Evolutionary conservation across 306 rosid species (phyloP).

Genomic region (Lathyrus oleraceus): DNA sequence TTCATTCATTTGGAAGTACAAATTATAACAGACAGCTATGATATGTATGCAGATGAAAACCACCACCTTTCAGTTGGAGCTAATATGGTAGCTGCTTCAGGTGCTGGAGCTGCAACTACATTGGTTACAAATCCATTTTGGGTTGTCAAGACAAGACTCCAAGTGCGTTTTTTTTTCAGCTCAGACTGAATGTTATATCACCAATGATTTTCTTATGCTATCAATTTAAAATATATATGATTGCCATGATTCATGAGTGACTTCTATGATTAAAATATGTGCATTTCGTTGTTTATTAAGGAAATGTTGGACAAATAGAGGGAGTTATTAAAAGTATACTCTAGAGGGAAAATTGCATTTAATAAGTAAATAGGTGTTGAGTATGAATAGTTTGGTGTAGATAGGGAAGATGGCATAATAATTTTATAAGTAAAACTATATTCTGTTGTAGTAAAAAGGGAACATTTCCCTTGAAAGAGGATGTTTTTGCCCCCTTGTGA

Average conservation of each 20-base stretch:
- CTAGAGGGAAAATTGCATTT: neutral
- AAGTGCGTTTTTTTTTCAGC: conserved; percentile 52
- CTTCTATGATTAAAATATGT: neutral
- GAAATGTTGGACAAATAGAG: neutral
- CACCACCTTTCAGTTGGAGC: conserved; percentile 80
- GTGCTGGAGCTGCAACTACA: conserved; percentile 88
- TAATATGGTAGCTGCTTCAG: conserved; percentile 80
- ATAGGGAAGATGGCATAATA: neutral
- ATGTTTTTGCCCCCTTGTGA: neutral
- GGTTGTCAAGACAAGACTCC: conserved; percentile 96
- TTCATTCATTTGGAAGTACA: neutral
- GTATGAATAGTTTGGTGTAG: neutral
- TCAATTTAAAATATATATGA: neutral
- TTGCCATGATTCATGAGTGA: conserved; percentile 22
- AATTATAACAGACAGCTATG: conserved; percentile 36
- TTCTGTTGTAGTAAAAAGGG: neutral
- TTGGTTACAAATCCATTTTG: conserved; percentile 83
- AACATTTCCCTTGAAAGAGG: neutral
- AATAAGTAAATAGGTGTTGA: neutral
- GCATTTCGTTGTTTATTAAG: neutral
- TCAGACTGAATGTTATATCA: conserved; percentile 4
- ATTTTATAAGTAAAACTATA: neutral
- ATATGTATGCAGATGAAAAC: conserved; percentile 54
- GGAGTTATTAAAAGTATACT: neutral
- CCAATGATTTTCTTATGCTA: conserved; percentile 10